Percentiles rank a stretch among this genome's conserved stretches.
phyloP scores from a whole-genome alignment of 345 rosid species.

The Eucalyptus globulus region DNA sequence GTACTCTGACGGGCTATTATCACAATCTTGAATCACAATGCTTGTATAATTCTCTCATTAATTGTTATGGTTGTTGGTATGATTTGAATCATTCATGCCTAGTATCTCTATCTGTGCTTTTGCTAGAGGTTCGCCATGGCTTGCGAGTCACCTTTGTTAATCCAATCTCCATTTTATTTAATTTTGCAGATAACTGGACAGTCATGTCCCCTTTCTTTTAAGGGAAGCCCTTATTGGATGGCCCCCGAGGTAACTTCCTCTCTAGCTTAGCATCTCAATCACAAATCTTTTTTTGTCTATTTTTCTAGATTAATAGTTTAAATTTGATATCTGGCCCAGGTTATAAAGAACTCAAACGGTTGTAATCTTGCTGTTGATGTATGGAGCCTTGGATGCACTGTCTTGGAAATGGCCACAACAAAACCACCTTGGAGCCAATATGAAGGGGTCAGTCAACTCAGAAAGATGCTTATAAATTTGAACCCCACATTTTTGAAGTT shows the following conservation, averaged over 20 bases:
- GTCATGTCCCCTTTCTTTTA: constrained; percentile 66
- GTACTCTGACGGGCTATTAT: background rate
- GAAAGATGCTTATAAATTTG: background rate
- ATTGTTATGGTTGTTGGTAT: background rate
- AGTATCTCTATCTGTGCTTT: background rate
- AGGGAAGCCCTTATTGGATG: constrained; percentile 88
- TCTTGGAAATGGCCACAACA: constrained; percentile 78
- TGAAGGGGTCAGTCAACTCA: constrained; percentile 53
- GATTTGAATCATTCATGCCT: background rate
- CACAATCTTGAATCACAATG: background rate
- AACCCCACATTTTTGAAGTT: background rate
- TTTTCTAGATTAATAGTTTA: background rate
- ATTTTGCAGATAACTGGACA: constrained; percentile 63
- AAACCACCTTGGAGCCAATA: constrained; percentile 83
- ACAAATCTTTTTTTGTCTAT: background rate
- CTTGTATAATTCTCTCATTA: background rate
- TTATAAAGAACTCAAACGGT: constrained; percentile 49
- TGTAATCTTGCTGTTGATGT: constrained; percentile 73
- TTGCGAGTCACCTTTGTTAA: background rate
- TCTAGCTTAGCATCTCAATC: background rate
- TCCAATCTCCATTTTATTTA: background rate
- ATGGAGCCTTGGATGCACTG: constrained; percentile 88
- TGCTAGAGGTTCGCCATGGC: background rate
- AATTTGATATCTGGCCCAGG: constrained; percentile 16
- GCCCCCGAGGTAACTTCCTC: constrained; percentile 62